Evolutionary conservation across 257 asterid genomes (phyloP).

Genomic region (Cinchona pubescens): DNA sequence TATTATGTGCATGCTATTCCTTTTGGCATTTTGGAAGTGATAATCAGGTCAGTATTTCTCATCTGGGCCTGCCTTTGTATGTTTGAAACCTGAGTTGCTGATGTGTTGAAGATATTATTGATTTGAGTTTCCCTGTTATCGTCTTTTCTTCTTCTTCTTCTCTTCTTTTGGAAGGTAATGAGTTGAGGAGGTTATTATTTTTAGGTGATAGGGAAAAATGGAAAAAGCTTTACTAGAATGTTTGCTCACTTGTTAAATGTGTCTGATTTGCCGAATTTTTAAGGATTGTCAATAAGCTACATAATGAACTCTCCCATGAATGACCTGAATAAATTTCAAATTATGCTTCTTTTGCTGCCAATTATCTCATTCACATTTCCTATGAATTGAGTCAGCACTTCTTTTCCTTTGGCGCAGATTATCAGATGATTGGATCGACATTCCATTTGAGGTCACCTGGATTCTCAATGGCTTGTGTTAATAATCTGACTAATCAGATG

Average conservation of each 20-base stretch:
- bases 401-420: slow-evolving; percentile 25
- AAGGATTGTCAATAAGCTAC: not conserved
- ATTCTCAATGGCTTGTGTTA: slow-evolving; percentile 29
- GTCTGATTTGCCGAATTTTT: not conserved
- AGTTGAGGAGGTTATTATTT: not conserved
- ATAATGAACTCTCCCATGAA: not conserved
- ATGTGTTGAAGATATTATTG: not conserved
- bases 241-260: not conserved
- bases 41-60: not conserved
- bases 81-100: not conserved
- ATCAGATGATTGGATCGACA: slow-evolving; percentile 16
- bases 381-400: not conserved
- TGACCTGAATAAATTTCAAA: not conserved
- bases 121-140: not conserved
- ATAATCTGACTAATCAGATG: slow-evolving; percentile 14
- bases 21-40: not conserved
- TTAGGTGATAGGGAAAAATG: no score
- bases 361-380: not conserved
- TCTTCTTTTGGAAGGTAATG: not conserved
- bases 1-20: not conserved
- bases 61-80: not conserved
- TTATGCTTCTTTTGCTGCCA: not conserved
- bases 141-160: not conserved
- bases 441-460: slow-evolving; percentile 16
- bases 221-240: not conserved